Evolutionary conservation across 148 eudicot species (phyloP).

Genomic region (Arctostaphylos glauca): DNA sequence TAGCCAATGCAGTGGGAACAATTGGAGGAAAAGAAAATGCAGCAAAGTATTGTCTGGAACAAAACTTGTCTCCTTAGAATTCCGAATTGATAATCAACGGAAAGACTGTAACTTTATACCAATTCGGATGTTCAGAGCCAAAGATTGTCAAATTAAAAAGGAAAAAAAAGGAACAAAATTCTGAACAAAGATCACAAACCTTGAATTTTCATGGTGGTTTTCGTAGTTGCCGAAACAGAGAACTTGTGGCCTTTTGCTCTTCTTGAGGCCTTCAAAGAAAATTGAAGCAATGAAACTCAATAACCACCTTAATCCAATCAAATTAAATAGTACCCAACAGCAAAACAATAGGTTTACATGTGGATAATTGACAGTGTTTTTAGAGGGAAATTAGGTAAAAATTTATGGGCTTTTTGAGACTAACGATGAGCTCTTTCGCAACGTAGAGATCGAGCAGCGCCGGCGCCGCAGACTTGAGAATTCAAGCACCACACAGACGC

Average conservation of each 20-base stretch:
- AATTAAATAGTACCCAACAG: background rate
- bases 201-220: conserved; percentile 2
- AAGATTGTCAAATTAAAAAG: background rate
- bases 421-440: conserved; percentile 5
- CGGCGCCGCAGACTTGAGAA: background rate
- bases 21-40: conserved; percentile 34
- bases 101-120: background rate
- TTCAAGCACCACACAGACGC: conserved; percentile 15
- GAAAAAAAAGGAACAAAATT: background rate
- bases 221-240: conserved; percentile 11
- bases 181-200: background rate
- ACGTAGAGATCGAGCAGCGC: background rate
- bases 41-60: conserved; percentile 26
- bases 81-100: conserved; percentile 18
- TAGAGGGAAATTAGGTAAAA: background rate
- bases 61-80: conserved; percentile 31
- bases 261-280: background rate
- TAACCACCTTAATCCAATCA: background rate
- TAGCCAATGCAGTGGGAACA: conserved; percentile 38
- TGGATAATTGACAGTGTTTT: background rate
- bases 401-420: background rate
- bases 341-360: background rate
- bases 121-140: background rate
- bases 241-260: conserved; percentile 8
- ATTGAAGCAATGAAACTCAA: background rate